Evolutionary conservation across 768 basidiomycete species (phyloP).

Genomic region (Russula olivacea): DNA sequence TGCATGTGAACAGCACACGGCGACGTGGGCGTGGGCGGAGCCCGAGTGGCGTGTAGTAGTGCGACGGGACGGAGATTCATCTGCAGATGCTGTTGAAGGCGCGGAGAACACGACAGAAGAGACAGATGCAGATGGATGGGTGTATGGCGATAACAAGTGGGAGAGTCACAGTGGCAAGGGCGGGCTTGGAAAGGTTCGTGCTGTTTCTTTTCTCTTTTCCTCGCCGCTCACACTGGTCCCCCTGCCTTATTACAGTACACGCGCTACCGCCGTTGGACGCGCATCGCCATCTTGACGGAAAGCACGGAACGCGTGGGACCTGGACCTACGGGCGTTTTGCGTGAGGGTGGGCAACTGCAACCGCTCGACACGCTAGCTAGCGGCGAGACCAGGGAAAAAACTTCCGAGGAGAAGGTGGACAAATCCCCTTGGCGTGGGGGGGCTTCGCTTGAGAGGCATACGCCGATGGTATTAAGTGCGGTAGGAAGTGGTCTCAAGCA

Average conservation of each 20-base stretch:
- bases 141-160: constrained; percentile 96
- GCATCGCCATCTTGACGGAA: constrained; percentile 74
- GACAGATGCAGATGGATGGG: constrained; percentile 88
- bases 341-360: constrained; percentile 21
- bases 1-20: constrained; percentile 59
- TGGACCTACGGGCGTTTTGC: constrained; percentile 29
- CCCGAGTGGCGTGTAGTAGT: constrained; percentile 82
- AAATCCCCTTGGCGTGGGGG: too few relatives aligned
- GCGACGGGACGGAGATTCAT: constrained; percentile 46
- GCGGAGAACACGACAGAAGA: constrained; percentile 39
- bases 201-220: background rate
- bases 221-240: background rate
- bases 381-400: background rate
- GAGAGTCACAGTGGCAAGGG: constrained; percentile 68
- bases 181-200: constrained; percentile 73
- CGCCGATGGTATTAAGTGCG: constrained; percentile 5
- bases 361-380: constrained; percentile 1
- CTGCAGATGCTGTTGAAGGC: constrained; percentile 26
- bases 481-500: constrained; percentile 19
- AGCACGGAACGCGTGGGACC: constrained; percentile 50
- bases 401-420: constrained; percentile 1
- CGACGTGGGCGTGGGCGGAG: constrained; percentile 87
- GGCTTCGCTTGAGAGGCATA: background rate
- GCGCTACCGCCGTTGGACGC: constrained; percentile 78
- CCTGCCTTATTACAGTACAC: constrained; percentile 55